Base-by-base conservation (phyloP, 331 rosid species). In the Rhamnella rubrinervis region DNA sequence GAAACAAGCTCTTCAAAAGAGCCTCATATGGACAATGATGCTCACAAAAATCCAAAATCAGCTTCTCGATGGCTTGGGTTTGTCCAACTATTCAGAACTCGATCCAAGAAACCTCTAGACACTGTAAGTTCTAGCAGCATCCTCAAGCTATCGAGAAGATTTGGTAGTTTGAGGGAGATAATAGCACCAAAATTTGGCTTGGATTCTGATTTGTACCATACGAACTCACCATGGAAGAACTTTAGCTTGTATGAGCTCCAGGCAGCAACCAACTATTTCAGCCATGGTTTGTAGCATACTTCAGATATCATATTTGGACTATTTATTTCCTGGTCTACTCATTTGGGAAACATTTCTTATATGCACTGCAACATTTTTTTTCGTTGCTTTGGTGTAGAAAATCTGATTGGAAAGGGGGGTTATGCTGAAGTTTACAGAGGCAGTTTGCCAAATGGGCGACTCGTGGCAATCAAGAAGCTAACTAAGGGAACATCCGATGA, bases 361-460 rank as follows among this genome's bases (percentile, higher is more conserved):
- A 58, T 35, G 35, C 35, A 31, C 35, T 31, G 35, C 35, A 8
- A 17, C 40, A 6, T 3, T 16, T 15, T 55, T 61, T 52, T 53
- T 28, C 28, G 17, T 67, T 66, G 66, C 12, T 65, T 83, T 77
- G 65, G 72, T 84, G 74, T 79, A 95, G 99, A 86, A 44, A 91
- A 91, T 73, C 63, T 87, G 79, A 91, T 95, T 67, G 99, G 99
- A 64, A 95, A 95, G 50, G 99, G 99, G 44, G 99, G 99, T 63
- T 91, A 95, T 86, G 96, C 99, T 53, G 96, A 89, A 70, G 96
- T 95, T 37, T 95, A 84, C 89, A 87, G 73, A 77, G 99, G 99
- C 71, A 75, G 93, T 84, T 72, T 95, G 68, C 70, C 78, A 80
- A 84, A 89, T 83, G 67, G 82, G 60, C 87, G 79, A 62, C 73